These are phyloP conservation scores for Prunus armeniaca DNA, from an alignment of 306 rosid genomes.

Conservation along the genomic window DNA sequence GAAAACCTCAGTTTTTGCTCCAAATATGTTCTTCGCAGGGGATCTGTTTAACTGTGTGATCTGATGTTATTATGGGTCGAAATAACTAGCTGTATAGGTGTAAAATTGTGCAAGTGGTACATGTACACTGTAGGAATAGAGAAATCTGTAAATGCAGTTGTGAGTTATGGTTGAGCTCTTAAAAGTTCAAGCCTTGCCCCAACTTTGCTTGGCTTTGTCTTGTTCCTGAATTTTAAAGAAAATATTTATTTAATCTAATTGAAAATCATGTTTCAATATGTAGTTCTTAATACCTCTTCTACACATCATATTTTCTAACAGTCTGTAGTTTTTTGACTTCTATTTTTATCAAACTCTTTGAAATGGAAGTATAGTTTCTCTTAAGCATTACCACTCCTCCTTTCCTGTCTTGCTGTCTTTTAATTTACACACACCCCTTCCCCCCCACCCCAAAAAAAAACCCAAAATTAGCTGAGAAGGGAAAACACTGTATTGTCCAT, in stretches of 20 bases:
- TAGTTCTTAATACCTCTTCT: neutral
- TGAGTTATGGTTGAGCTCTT: neutral
- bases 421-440: neutral
- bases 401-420: neutral
- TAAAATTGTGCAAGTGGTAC: neutral
- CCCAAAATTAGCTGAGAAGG: neutral
- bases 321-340: neutral
- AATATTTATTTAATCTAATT: neutral
- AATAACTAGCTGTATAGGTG: neutral
- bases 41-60: neutral
- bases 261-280: neutral
- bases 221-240: neutral
- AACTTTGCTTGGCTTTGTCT: neutral
- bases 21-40: neutral
- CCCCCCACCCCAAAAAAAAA: too few species aligned
- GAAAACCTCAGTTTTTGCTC: neutral
- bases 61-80: neutral
- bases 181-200: neutral
- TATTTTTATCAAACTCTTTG: neutral
- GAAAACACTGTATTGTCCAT: neutral
- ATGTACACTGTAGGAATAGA: neutral
- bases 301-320: neutral
- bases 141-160: neutral
- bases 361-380: neutral
- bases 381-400: neutral